Conservation (phyloP, 1,139 yeast species). For the Hyphopichia fennica region DNA sequence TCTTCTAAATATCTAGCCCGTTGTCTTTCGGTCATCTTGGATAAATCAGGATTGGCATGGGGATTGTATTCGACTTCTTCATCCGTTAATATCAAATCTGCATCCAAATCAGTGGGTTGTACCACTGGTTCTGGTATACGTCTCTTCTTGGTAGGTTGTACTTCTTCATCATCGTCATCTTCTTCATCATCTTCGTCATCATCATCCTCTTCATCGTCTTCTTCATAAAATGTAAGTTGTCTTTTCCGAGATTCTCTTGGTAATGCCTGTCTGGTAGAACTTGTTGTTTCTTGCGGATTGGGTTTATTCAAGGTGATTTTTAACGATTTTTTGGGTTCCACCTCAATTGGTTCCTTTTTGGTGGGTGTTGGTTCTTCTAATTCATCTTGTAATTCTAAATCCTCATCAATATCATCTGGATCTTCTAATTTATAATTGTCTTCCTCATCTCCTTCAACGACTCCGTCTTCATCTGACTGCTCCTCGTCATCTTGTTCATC, state of each 20-base stretch:
- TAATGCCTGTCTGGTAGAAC: slow-evolving; percentile 3
- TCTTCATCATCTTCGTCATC: slow-evolving; percentile 18
- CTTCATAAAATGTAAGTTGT: slow-evolving; percentile 33
- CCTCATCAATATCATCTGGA: slow-evolving; percentile 44
- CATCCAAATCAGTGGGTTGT: slow-evolving; percentile 32
- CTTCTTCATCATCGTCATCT: slow-evolving; percentile 15
- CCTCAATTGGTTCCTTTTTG: slow-evolving; percentile 2
- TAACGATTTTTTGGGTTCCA: slow-evolving; percentile 1
- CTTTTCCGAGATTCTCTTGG: slow-evolving; percentile 30
- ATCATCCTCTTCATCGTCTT: slow-evolving; percentile 26
- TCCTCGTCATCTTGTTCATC: slow-evolving; percentile 13
- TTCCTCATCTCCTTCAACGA: slow-evolving; percentile 29
- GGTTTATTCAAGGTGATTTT: not conserved
- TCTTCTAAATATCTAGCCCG: slow-evolving; percentile 47
- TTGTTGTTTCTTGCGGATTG: not conserved
- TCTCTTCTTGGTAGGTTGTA: slow-evolving; percentile 11
- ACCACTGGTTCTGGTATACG: slow-evolving; percentile 9
- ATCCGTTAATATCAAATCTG: slow-evolving; percentile 42
- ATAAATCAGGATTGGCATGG: slow-evolving; percentile 43
- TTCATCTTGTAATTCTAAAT: slow-evolving; percentile 32
- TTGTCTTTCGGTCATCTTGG: slow-evolving; percentile 65
- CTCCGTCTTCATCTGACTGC: slow-evolving; percentile 21
- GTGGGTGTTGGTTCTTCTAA: slow-evolving; percentile 11
- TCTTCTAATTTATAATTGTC: slow-evolving; percentile 38
- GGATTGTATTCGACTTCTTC: slow-evolving; percentile 47